Conservation (phyloP, 345 rosid genomes). For the Linum usitatissimum region DNA sequence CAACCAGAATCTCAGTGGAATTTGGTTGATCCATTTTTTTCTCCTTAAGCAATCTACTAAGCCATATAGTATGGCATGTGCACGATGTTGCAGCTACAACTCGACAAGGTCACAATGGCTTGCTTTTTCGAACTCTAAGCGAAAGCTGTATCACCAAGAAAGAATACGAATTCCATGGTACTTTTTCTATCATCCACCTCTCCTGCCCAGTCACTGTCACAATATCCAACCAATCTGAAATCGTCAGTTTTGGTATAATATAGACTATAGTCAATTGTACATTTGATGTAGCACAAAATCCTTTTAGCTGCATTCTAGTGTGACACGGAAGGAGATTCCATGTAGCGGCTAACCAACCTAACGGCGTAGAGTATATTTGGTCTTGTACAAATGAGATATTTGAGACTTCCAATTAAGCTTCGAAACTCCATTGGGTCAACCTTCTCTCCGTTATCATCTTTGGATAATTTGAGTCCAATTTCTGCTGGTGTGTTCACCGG, state of each 20-base stretch:
- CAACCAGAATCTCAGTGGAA: not conserved
- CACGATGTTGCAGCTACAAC: too few species aligned
- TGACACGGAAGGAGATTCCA: too few species aligned
- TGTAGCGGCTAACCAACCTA: not conserved
- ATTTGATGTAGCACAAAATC: too few species aligned
- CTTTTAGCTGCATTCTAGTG: too few species aligned
- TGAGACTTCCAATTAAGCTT: constrained; percentile 9
- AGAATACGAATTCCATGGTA: not conserved
- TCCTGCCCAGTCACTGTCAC: not conserved
- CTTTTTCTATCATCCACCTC: not conserved
- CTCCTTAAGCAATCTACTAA: not conserved
- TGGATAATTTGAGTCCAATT: not conserved
- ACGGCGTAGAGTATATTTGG: not conserved
- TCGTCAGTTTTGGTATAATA: too few species aligned
- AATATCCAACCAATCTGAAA: not conserved
- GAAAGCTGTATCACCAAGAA: not conserved
- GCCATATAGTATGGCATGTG: not conserved
- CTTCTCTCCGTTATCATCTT: not conserved
- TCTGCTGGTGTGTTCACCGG: not conserved
- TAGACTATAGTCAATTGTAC: too few species aligned
- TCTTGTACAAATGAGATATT: constrained; percentile 5
- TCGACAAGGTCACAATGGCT: too few species aligned
- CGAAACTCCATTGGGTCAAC: not conserved
- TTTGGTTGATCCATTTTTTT: not conserved
- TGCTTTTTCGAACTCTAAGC: too few species aligned